These are phyloP conservation scores for Orbilia ellipsospora DNA, from an alignment of 2,329 filamentous ascomycete genomes.

Conservation along the genomic window DNA sequence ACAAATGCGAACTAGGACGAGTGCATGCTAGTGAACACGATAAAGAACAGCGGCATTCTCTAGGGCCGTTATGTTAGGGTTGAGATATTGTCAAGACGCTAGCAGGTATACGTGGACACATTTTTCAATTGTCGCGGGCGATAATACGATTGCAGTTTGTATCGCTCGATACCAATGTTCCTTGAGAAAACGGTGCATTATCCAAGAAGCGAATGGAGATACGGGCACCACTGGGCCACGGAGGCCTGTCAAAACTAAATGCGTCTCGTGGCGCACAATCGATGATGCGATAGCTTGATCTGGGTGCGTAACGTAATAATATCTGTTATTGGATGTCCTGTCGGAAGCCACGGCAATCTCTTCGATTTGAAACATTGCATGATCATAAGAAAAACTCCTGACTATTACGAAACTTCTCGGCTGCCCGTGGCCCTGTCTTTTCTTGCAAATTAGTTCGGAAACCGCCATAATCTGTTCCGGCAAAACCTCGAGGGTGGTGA, in stretches of 20 bases:
- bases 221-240: neutral
- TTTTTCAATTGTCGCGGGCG: neutral
- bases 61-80: neutral
- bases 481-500: conserved; percentile 46
- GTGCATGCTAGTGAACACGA: conserved; percentile 1
- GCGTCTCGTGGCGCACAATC: conserved; percentile 45
- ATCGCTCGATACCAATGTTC: neutral
- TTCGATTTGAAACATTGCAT: conserved; percentile 55
- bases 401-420: conserved; percentile 49
- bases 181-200: conserved; percentile 16
- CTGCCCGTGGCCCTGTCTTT: conserved; percentile 43
- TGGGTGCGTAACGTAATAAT: conserved; percentile 19
- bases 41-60: conserved; percentile 16
- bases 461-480: conserved; percentile 50
- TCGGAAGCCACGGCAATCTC: conserved; percentile 55
- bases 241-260: conserved; percentile 24
- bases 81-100: neutral
- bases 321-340: conserved; percentile 12
- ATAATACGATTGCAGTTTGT: neutral
- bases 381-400: conserved; percentile 41
- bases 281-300: conserved; percentile 42
- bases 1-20: conserved; percentile 33
- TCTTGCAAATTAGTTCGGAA: conserved; percentile 51
- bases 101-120: neutral
- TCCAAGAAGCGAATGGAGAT: neutral